phyloP scores from a whole-genome alignment of 768 basidiomycete species.

The Leccinum uliginosum region DNA sequence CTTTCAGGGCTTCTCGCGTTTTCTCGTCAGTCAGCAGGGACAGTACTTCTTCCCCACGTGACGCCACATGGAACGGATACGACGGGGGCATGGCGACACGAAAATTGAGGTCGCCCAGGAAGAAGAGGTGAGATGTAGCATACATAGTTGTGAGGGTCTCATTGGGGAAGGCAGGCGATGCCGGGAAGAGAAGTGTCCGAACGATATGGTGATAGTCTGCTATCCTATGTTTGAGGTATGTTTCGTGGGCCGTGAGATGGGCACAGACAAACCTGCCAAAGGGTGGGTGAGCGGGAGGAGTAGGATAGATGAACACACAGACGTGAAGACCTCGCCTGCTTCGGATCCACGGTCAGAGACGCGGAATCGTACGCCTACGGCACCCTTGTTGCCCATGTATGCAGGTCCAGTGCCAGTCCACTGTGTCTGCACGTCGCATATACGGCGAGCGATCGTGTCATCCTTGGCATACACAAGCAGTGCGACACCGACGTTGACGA shows the following conservation, averaged over 20 bases:
- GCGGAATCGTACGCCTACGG: slow-evolving; percentile 82
- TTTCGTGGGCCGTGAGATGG: slow-evolving; percentile 82
- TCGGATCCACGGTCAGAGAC: slow-evolving; percentile 51
- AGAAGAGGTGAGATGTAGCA: slow-evolving; percentile 84
- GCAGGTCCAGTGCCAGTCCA: slow-evolving; percentile 72
- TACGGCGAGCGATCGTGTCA: slow-evolving; percentile 52
- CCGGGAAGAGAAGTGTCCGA: slow-evolving; percentile 70
- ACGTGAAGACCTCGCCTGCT: slow-evolving; percentile 81
- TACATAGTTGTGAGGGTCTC: slow-evolving; percentile 59
- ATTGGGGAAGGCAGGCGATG: slow-evolving; percentile 39
- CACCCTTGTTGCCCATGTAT: slow-evolving; percentile 94
- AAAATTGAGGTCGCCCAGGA: slow-evolving; percentile 94
- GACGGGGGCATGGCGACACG: slow-evolving; percentile 62
- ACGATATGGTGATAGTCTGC: slow-evolving; percentile 82
- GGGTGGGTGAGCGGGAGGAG: slow-evolving; percentile 1
- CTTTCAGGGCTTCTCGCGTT: slow-evolving; percentile 56
- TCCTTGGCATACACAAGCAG: slow-evolving; percentile 84
- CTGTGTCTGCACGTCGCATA: slow-evolving; percentile 64
- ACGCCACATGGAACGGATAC: slow-evolving; percentile 40
- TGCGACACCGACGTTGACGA: slow-evolving; percentile 84
- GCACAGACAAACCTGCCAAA: slow-evolving; percentile 78
- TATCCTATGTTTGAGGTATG: slow-evolving; percentile 60
- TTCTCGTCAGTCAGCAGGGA: slow-evolving; percentile 45
- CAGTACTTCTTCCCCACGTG: slow-evolving; percentile 34
- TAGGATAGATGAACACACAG: slow-evolving; percentile 30